These are phyloP conservation scores for Hypsizygus marmoreus DNA, from an alignment of 768 basidiomycete genomes.

Conservation along the genomic window DNA sequence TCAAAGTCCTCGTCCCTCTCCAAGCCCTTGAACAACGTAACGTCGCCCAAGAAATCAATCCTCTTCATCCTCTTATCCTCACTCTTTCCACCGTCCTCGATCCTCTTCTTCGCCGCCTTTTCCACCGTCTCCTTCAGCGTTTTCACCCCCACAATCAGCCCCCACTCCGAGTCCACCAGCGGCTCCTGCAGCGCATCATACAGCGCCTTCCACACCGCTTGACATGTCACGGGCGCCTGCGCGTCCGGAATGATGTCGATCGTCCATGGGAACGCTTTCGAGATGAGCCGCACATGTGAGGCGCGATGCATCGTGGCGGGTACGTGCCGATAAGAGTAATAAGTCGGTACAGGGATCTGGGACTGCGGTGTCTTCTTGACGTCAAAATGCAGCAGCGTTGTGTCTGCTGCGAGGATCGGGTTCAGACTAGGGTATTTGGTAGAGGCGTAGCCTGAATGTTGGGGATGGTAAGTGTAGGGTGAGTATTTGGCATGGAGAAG, in stretches of 20 bases:
- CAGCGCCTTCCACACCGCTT: constrained; percentile 57
- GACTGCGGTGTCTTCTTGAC: constrained; percentile 42
- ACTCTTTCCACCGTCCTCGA: constrained; percentile 35
- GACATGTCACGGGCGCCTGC: constrained; percentile 45
- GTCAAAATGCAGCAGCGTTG: constrained; percentile 52
- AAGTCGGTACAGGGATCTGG: constrained; percentile 44
- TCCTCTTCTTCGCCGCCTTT: constrained; percentile 51
- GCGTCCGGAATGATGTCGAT: constrained; percentile 58
- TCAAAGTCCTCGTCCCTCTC: constrained; percentile 60
- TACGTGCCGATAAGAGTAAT: constrained; percentile 36
- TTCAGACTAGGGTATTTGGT: constrained; percentile 52
- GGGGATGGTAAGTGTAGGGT: neutral
- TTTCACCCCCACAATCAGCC: constrained; percentile 47
- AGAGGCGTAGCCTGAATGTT: constrained; percentile 18
- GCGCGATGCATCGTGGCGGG: constrained; percentile 40
- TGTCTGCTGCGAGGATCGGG: constrained; percentile 54
- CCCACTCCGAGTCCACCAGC: constrained; percentile 71
- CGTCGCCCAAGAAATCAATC: constrained; percentile 66
- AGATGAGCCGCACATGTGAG: constrained; percentile 54
- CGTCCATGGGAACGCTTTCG: constrained; percentile 65
- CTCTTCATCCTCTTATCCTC: constrained; percentile 45
- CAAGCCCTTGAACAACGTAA: constrained; percentile 61
- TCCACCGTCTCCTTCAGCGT: constrained; percentile 46
- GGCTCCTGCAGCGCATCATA: constrained; percentile 51
- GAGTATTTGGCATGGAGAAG: too few relatives aligned